Evolutionary conservation across 2,329 filamentous ascomycete genomes (phyloP), one percentile per base, ranked within the genome.

Genomic region (Diplodia scrobiculata): DNA sequence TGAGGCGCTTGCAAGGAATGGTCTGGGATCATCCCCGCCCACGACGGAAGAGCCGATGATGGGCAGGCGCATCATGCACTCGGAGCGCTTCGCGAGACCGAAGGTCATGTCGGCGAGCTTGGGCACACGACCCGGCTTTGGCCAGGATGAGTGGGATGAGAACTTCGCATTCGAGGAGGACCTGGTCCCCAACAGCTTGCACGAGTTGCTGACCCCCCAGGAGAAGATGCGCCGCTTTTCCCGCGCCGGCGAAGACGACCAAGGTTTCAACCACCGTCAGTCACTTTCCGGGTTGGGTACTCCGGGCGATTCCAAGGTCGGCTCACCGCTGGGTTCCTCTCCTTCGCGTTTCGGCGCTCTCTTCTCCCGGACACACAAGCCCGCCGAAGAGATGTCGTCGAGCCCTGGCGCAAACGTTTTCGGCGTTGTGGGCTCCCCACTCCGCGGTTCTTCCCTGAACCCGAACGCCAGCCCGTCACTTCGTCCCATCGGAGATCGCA

Each of bases 161-260:
- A 78, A 79, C 51, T 95, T 96, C 72, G 86, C 89, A 34, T 94
- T 95, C 72, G 91, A 96, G 76, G 93, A 96, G 73, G 92, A 96
- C 73, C 91, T 95, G 72, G 83, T 98, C 10, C 95, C 94, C 0
- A 90, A 83, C 32, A 86, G 83, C 65, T 76, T 89, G 53, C 85
- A 86, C 69, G 86, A 89, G 72, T 81, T 89, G 14, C 80, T 89
- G 38, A 86, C 84, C 0, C 86, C 86, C 0, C 84, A 87, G 69
- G 85, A 87, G 71, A 84, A 83, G 71, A 82, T 84, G 74, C 81
- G 86, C 53, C 81, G 86, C 19, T 81, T 86, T 63, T 88, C 86
- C 13, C 81, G 85, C 53, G 84, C 84, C 14, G 84, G 85, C 38
- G 79, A 83, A 63, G 85, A 86, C 3, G 71, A 80, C 71, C 73